Base-by-base conservation (phyloP, 805 yeast genomes). In the Blastobotrys mokoenaii region DNA sequence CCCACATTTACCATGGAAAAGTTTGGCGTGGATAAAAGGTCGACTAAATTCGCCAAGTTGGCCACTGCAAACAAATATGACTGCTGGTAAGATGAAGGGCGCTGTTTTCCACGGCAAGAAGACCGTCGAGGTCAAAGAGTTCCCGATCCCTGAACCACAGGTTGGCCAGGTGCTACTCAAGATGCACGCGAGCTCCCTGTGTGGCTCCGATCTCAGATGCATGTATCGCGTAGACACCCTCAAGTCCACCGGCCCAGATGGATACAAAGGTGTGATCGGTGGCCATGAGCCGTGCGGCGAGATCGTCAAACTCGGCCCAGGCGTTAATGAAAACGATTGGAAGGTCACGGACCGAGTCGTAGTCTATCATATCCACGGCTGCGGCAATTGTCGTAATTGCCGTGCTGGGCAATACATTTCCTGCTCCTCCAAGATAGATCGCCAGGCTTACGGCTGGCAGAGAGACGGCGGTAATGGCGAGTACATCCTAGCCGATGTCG, bases 241-340 rank as follows among this genome's bases (percentile, higher is more conserved):
- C 9, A 46, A 46, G 31, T 31, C 32, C 40, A 31, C 22, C 12
- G 49, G 49, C 3, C 46, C 49, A 18, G 49, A 46, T 34, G 49
- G 49, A n/a, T 46, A 46, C 35, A 15, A 42, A 11, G 44, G 44
- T n/a, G 50, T 47, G 11, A 40, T 47, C 20, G 50, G 45, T 4
- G 50, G 50, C 30, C 50, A 47, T 30, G 50, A 47, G 30, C 47
- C 47, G 10, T 44, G 47, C 35, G 50, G 50, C 9, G 43, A 40
- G 36, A 47, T 47, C 29, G 43, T 41, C 30, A 38, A 44, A 11
- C 31, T 47, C 14, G 50, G 50, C 10, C 44, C 46, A 8, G 8
- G 40, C 32, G 47, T 44, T 11, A 39, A 45, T 11, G 9, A 33
- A n/a, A 40, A 44, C 17, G 38, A 14, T 6, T 47, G 50, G 50